phyloP scores from a whole-genome alignment of 2,329 filamentous ascomycete genomes.

The Ophiostoma sp. region DNA sequence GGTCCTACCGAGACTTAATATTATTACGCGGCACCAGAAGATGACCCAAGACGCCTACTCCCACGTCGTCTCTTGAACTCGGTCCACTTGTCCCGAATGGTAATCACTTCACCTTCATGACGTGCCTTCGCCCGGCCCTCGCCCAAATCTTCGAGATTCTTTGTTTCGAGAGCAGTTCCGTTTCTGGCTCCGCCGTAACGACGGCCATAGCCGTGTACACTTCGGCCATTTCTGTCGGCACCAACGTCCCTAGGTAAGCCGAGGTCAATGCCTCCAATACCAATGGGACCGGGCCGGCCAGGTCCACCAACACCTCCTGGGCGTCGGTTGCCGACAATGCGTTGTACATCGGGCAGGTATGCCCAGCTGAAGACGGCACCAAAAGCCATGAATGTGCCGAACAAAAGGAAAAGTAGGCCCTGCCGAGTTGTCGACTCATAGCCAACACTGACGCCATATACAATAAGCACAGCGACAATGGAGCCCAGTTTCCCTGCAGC shows the following conservation, averaged over 20 bases:
- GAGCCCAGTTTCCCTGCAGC: constrained; percentile 61
- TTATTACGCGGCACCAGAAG: constrained; percentile 1
- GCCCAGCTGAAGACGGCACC: constrained; percentile 55
- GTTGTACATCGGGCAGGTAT: constrained; percentile 52
- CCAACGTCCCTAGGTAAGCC: not conserved
- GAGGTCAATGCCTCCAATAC: not conserved
- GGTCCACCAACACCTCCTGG: not conserved
- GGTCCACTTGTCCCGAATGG: constrained; percentile 45
- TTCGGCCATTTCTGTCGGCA: not conserved
- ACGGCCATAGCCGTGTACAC: constrained; percentile 1
- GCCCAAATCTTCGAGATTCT: constrained; percentile 53
- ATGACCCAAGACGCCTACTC: constrained; percentile 20
- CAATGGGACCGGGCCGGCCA: constrained; percentile 7
- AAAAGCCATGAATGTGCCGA: constrained; percentile 50
- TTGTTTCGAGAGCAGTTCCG: constrained; percentile 40
- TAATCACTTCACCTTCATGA: constrained; percentile 47
- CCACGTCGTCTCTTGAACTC: constrained; percentile 41
- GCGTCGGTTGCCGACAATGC: constrained; percentile 39
- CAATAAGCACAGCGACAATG: constrained; percentile 52
- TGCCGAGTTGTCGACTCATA: constrained; percentile 47
- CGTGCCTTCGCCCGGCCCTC: constrained; percentile 49
- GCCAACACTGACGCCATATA: constrained; percentile 51
- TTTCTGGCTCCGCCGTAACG: constrained; percentile 33
- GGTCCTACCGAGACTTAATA: not conserved
- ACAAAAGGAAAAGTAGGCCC: constrained; percentile 52